Evolutionary conservation across 2,329 filamentous ascomycete genomes (phyloP).

Genomic region (Sporothrix brasiliensis): DNA sequence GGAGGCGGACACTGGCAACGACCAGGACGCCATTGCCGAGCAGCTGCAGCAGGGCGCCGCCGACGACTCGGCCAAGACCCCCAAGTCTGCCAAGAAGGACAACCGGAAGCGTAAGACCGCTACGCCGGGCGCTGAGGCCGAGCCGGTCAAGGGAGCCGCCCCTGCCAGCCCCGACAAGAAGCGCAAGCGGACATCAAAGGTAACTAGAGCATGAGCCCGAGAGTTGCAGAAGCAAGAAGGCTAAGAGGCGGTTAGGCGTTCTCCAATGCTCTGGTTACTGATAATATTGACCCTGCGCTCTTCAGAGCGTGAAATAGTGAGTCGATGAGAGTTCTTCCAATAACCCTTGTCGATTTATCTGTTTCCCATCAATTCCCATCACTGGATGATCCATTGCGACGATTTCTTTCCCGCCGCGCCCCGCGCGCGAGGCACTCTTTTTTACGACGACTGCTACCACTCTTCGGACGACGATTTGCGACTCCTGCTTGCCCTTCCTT

Average conservation of each 20-base stretch:
- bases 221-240: slow-evolving; percentile 64
- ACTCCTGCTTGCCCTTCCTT: slow-evolving; percentile 12
- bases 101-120: slow-evolving; percentile 61
- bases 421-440: background rate
- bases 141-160: slow-evolving; percentile 46
- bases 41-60: slow-evolving; percentile 56
- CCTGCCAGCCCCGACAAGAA: slow-evolving; percentile 65
- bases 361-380: slow-evolving; percentile 26
- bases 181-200: slow-evolving; percentile 63
- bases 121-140: slow-evolving; percentile 51
- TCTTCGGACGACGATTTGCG: background rate
- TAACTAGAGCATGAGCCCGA: slow-evolving; percentile 58
- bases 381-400: slow-evolving; percentile 3
- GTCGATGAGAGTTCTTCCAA: slow-evolving; percentile 40
- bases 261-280: slow-evolving; percentile 38
- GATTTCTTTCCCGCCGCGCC: background rate
- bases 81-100: slow-evolving; percentile 56
- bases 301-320: slow-evolving; percentile 38
- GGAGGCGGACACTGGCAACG: slow-evolving; percentile 50
- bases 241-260: slow-evolving; percentile 46
- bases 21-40: slow-evolving; percentile 62
- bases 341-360: slow-evolving; percentile 28
- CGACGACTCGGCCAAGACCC: slow-evolving; percentile 57
- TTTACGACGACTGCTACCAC: background rate
- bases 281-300: slow-evolving; percentile 42